Evolutionary conservation across 345 rosid genomes (phyloP), one percentile per base, ranked within the genome.

Genomic region (Rhizophora apiculata): DNA sequence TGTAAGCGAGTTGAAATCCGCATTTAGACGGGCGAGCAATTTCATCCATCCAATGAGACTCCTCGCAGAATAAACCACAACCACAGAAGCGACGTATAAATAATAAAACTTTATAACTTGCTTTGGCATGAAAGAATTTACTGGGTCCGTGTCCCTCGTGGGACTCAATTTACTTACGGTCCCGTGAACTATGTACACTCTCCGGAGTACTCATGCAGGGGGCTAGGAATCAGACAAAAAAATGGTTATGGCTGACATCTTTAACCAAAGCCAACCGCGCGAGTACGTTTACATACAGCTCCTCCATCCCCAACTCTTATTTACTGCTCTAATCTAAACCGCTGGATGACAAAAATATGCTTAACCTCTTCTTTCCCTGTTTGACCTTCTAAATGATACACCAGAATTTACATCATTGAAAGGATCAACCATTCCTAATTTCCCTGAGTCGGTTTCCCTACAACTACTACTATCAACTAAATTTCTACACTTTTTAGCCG

Each of bases 401-500:
- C 84, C 81, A 64, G 81, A 71, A 69, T 82, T 77, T 75, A 82
- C 85, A 78, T 67, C 79, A 64, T 64, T 54, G 19, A 55, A 76
- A 71, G 82, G 68, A 63, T 69, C 77, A 72, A 62, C 80, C 65
- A 68, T 7, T 55, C 82, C 84, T 76, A 78, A 72, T 73, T 76
- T 77, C 69, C 63, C 78, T 3, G 72, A 49, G 71, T 75, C 81
- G 59, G 82, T 72, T 71, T 74, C 88, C 69, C 83, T 82, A 80
- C 29, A 32, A 60, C 83, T 76, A 79, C 72, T 62, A 67, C 75
- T 70, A 62, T 63, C 51, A 21, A 37, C 80, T 73, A 81, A 67
- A 46, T 77, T 75, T 63, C 89, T 84, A 87, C 81, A 49, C 8
- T 67, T 77, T 70, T 73, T 80, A 63, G 63, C 66, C 64, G 62